phyloP scores from a whole-genome alignment of 805 yeast genomes.

The Komagataella mondaviorum region DNA sequence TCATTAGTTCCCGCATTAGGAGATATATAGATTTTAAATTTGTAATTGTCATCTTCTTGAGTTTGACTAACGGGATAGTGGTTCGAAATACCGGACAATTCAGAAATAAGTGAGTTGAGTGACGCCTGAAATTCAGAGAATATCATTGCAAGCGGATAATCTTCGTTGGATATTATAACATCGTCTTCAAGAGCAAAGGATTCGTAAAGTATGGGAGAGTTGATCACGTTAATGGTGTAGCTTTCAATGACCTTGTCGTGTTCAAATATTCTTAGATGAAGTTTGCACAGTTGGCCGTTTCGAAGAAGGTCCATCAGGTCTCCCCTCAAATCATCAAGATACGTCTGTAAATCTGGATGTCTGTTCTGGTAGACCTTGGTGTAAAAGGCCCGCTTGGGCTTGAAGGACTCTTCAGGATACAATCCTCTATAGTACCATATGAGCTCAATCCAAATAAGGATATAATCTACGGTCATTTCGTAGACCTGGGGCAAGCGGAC shows the following conservation, averaged over 20 bases:
- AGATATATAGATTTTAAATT: not conserved
- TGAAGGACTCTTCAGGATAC: slow-evolving; percentile 29
- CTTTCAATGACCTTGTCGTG: not conserved
- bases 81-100: not conserved
- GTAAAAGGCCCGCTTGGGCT: not conserved
- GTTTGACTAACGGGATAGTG: not conserved
- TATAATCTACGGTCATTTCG: slow-evolving; percentile 29
- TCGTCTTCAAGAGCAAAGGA: not conserved
- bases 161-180: not conserved
- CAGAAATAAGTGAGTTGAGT: not conserved
- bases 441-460: slow-evolving; percentile 38
- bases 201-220: not conserved
- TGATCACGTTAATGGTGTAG: not conserved
- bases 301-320: not conserved
- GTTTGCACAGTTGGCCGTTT: not conserved
- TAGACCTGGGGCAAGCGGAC: slow-evolving; percentile 10
- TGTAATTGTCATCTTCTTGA: not conserved
- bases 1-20: not conserved
- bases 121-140: not conserved
- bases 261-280: not conserved
- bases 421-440: slow-evolving; percentile 37
- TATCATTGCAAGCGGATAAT: not conserved
- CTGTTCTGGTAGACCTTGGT: not conserved
- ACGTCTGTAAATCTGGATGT: not conserved
- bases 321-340: not conserved